Evolutionary conservation across 2,329 filamentous ascomycete species (phyloP), one percentile per base, ranked within the genome.

Genomic region (Cladophialophora immunda): DNA sequence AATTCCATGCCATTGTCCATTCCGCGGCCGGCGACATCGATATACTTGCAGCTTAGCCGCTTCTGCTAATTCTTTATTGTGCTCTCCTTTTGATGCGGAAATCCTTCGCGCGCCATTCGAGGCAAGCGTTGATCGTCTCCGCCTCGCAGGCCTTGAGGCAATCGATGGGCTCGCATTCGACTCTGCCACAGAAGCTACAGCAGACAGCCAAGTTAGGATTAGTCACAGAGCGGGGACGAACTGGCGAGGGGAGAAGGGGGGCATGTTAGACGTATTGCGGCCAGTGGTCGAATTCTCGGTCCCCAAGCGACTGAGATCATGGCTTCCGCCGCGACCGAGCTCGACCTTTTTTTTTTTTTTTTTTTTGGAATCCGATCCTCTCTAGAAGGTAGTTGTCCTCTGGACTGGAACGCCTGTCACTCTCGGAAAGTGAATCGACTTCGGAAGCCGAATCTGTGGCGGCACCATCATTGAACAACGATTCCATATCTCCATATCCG

Each of bases 1-100:
- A 61, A 27, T 27, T 61, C 58, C 17, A 41, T 53, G 58, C 58
- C 58, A 52, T 61, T 61, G 41, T 61, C 58, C 45, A 61, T 61
- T 11, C 58, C 22, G 45, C 45, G 45, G 27, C 58, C 58, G 15
- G 58, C 30, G 17, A 15, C 19, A 27, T 61, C 58, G 27, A 61
- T 61, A 41, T 52, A 61, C 13, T 5, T 41, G 45, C 58, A 61
- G 45, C 58, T 61, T 19, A 61, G 8, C 27, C 58, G 38, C 30
- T 61, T 61, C 58, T 41, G 53, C 19, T 61, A 61, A 34, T 41
- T 61, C 58, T 61, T 61, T 9, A 61, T 52, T 5, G 58, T 61
- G 45, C 58, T 61, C 30, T 61, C 58, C 58, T 61, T 61, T 61
- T 61, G 3, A 61, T 17, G 8, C 58, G 58, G 27, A 29, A 61